Base-by-base conservation (phyloP, 1,284 basidiomycete species). In the Afroboletus lepidellus region DNA sequence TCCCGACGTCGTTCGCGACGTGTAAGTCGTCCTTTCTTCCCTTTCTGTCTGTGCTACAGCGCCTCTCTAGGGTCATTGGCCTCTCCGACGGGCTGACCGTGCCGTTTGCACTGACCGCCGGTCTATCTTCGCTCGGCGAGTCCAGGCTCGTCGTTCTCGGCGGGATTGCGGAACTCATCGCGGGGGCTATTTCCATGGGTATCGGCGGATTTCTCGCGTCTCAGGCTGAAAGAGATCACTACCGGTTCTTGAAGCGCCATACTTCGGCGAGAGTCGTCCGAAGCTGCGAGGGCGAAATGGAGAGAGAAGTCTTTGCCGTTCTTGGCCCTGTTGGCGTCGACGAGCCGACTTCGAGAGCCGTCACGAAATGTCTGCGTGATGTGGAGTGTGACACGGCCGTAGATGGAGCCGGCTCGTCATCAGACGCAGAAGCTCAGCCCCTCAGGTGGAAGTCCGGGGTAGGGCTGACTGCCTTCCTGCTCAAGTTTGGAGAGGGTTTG, bases 181-280 rank as follows among this genome's bases (percentile, higher is more conserved):
- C 94, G 3, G 94, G 95, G 16, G 91, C 94, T 8, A 92, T 98
- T 56, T 89, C 86, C 0, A 99, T 98, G 96, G 95, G 95, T 54
- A 90, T 98, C 46, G 96, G 96, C 51, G 96, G 96, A 23, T 98
- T 96, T 78, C 86, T 99, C 50, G 94, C 94, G 1, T 94, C 95
- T 0, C 93, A 98, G 71, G 91, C 96, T 32, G 96, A 99, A 71
- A 84, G 94, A 47, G 94, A 98, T 71, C 91, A 96, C 72, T 94
- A 92, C 73, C 88, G 88, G 53, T 96, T 90, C 72, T 82, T 91
- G 37, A 83, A 78, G 34, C 78, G 81, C 41, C 80, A 84, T 58
- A 94, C 90, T 3, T 77, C 85, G 49, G 80, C 86, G 16, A 86
- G 95, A 37, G 94, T 98, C 13, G 70, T 82, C 5, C 84, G 92